phyloP scores from a whole-genome alignment of 2,329 filamentous ascomycete species.

The Cladobotryum protrusum region DNA sequence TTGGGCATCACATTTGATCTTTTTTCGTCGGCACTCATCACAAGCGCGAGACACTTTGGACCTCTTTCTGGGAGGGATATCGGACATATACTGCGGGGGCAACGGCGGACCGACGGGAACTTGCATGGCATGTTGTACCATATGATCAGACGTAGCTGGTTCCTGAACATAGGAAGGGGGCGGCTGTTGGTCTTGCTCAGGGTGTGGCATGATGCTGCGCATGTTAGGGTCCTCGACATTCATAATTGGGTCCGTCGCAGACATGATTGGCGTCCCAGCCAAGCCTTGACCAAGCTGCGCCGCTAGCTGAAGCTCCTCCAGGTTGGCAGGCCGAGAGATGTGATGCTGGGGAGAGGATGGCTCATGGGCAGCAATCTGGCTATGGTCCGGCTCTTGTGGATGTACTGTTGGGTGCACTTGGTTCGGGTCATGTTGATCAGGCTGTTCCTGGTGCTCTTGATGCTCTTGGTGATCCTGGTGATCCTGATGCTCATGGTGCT shows the following conservation, averaged over 20 bases:
- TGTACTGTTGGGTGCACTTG: constrained; percentile 25
- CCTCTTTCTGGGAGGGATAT: constrained; percentile 66
- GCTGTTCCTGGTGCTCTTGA: constrained; percentile 11
- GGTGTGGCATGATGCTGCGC: constrained; percentile 39
- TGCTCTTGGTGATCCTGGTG: constrained; percentile 17
- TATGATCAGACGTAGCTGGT: constrained; percentile 28
- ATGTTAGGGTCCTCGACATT: constrained; percentile 37
- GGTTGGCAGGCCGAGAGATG: constrained; percentile 37
- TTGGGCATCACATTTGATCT: constrained; percentile 80
- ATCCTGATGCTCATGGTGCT: constrained; percentile 23
- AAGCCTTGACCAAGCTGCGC: constrained; percentile 52
- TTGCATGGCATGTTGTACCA: constrained; percentile 31
- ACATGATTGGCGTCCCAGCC: constrained; percentile 42
- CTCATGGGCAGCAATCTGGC: constrained; percentile 28
- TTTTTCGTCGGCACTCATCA: constrained; percentile 83
- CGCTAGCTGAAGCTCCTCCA: constrained; percentile 52
- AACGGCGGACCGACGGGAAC: constrained; percentile 32
- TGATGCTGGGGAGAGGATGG: constrained; percentile 36
- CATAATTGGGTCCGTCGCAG: constrained; percentile 40
- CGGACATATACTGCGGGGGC: constrained; percentile 38
- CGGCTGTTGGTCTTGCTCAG: constrained; percentile 32
- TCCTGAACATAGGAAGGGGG: constrained; percentile 33
- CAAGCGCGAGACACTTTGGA: constrained; percentile 85
- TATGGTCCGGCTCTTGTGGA: constrained; percentile 23
- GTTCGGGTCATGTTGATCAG: constrained; percentile 24